Percentiles rank a stretch among this genome's conserved stretches.
These are phyloP conservation scores for Ottelia alismoides DNA, from an alignment of 106 monocot genomes.

Conservation along the genomic window DNA sequence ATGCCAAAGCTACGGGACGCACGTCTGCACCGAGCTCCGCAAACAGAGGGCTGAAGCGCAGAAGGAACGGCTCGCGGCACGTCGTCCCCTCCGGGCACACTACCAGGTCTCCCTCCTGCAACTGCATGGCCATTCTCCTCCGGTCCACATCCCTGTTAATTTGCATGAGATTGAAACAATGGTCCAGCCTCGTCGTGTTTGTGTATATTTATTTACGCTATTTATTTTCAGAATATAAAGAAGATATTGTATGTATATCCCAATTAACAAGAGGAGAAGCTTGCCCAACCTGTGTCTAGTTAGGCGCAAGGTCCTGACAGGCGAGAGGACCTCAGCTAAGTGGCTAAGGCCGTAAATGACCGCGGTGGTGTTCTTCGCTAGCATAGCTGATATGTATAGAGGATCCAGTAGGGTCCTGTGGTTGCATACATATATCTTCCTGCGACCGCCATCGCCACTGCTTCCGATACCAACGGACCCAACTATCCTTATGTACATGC, in stretches of 20 bases:
- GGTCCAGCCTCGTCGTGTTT: no score
- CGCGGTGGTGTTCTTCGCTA: conserved; percentile 24
- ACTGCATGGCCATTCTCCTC: conserved; percentile 21
- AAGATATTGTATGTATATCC: no score
- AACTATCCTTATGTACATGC: conserved; percentile 20
- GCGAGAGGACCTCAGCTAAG: conserved; percentile 32
- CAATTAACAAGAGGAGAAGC: no score
- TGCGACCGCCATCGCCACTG: not conserved
- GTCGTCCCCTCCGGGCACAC: conserved; percentile 73
- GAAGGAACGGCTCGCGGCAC: conserved; percentile 52
- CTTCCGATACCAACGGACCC: not conserved
- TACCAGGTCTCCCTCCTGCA: conserved; percentile 22
- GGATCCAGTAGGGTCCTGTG: conserved; percentile 71
- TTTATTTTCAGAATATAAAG: no score
- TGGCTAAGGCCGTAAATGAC: conserved; percentile 51
- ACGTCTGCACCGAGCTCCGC: conserved; percentile 44
- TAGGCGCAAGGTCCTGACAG: conserved; percentile 34
- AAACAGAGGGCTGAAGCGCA: conserved; percentile 76
- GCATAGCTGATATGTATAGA: conserved; percentile 30
- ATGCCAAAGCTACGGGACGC: conserved; percentile 36
- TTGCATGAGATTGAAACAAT: no score
- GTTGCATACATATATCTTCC: conserved; percentile 52
- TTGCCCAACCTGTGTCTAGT: no score
- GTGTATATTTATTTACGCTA: no score
- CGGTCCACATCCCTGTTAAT: conserved; percentile 39